Percentiles rank a stretch among this genome's conserved stretches.
These are phyloP conservation scores for Salix caprea DNA, from an alignment of 345 rosid species.

Conservation along the genomic window DNA sequence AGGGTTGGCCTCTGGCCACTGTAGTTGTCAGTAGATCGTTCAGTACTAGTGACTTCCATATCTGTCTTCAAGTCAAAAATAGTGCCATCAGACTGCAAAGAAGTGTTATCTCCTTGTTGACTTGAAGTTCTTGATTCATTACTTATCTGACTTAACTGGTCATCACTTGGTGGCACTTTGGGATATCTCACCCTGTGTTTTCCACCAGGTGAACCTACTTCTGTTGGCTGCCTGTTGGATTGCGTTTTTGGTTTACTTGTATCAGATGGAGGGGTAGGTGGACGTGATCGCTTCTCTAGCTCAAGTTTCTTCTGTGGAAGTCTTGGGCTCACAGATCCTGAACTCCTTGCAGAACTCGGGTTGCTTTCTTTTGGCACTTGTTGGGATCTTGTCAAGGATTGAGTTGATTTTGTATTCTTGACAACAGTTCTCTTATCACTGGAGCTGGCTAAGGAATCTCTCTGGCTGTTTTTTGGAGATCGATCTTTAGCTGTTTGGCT, in stretches of 20 bases:
- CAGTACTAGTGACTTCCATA: conserved; percentile 33
- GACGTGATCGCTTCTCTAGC: conserved; percentile 64
- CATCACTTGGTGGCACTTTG: conserved; percentile 49
- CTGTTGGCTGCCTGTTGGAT: conserved; percentile 34
- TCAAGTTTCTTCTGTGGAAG: conserved; percentile 74
- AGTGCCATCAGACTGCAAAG: conserved; percentile 52
- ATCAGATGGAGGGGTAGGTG: conserved; percentile 82
- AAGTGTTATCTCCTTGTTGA: conserved; percentile 49
- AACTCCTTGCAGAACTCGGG: conserved; percentile 38
- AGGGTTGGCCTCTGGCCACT: conserved; percentile 40
- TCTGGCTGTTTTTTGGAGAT: conserved; percentile 38
- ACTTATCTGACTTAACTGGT: conserved; percentile 71
- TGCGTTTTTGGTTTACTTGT: conserved; percentile 54
- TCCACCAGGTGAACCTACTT: conserved; percentile 57
- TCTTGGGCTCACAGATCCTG: conserved; percentile 75
- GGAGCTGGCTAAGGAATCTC: conserved; percentile 36
- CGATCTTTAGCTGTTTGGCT: conserved; percentile 38
- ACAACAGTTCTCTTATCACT: conserved; percentile 46
- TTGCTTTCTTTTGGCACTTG: conserved; percentile 45
- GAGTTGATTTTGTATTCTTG: conserved; percentile 35
- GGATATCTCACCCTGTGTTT: conserved; percentile 45
- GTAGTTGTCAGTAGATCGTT: conserved; percentile 27
- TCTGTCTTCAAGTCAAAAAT: conserved; percentile 32
- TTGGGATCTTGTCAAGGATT: conserved; percentile 45
- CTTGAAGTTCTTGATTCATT: conserved; percentile 63